Conservation (phyloP, 2,329 filamentous ascomycete species). For the Sclerotinia glacialis region DNA sequence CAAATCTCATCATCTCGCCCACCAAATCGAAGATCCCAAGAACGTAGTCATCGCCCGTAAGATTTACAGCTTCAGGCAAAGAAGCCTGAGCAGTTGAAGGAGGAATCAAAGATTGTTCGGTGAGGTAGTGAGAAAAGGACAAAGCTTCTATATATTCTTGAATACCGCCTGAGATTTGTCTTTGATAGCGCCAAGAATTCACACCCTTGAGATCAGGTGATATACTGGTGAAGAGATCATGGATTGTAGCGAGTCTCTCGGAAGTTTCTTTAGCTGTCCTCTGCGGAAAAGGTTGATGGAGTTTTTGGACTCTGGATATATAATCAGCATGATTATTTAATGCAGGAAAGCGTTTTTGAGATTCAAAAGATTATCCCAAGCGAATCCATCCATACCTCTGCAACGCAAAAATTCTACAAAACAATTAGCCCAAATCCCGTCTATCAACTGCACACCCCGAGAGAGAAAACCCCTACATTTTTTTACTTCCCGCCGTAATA, state of each 20-base stretch:
- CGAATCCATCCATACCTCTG: conserved; percentile 58
- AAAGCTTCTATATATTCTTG: conserved; percentile 95
- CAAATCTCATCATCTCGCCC: conserved; percentile 96
- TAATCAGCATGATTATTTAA: not conserved
- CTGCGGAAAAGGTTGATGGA: conserved; percentile 61
- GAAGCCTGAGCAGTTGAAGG: conserved; percentile 56
- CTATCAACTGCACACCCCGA: not conserved
- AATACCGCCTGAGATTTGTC: conserved; percentile 72
- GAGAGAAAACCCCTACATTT: conserved; percentile 63
- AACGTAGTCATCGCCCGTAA: conserved; percentile 82
- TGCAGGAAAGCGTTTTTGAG: not conserved
- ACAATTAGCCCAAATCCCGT: conserved; percentile 29
- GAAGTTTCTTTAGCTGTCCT: conserved; percentile 69
- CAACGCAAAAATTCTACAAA: conserved; percentile 71
- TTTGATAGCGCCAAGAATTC: conserved; percentile 78
- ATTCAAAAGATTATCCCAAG: not conserved
- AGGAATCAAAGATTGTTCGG: conserved; percentile 70
- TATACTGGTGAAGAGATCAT: conserved; percentile 64
- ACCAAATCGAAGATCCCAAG: conserved; percentile 91
- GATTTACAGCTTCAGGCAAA: conserved; percentile 52
- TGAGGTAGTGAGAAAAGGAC: conserved; percentile 84
- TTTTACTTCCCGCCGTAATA: conserved; percentile 92
- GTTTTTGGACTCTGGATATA: conserved; percentile 57
- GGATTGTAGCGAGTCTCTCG: conserved; percentile 68
- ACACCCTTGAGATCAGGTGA: conserved; percentile 71